Conservation (phyloP, 2,329 filamentous ascomycete species). For the Alternaria solani region DNA sequence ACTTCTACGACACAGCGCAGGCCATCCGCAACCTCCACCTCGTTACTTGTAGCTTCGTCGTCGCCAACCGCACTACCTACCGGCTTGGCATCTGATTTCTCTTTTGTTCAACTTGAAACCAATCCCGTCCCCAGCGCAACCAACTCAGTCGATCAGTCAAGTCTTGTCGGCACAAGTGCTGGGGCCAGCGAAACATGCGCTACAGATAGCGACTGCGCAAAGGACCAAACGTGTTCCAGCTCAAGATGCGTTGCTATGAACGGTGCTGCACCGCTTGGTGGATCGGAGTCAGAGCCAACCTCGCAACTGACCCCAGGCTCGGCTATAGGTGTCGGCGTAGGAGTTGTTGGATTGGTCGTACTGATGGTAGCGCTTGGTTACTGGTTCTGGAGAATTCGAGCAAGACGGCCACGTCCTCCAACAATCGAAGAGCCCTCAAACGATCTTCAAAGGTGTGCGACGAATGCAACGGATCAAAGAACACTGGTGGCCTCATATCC, state of each 20-base stretch:
- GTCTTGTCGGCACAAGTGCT: constrained; percentile 1
- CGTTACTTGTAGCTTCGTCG: constrained; percentile 9
- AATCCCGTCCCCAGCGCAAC: constrained; percentile 8
- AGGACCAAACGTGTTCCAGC: constrained; percentile 34
- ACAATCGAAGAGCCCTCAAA: constrained; percentile 23
- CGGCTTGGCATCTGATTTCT: constrained; percentile 12
- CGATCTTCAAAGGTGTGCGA: constrained; percentile 23
- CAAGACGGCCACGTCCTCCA: constrained; percentile 19
- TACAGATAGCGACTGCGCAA: constrained; percentile 34
- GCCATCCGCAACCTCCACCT: not conserved
- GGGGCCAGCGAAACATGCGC: constrained; percentile 31
- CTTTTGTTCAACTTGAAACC: constrained; percentile 24
- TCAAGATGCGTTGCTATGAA: constrained; percentile 27
- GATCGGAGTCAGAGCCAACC: constrained; percentile 23
- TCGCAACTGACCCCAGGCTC: constrained; percentile 29
- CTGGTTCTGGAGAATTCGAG: constrained; percentile 34
- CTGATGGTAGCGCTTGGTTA: constrained; percentile 31
- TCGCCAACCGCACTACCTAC: constrained; percentile 10
- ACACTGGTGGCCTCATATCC: constrained; percentile 37
- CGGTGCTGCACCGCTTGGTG: constrained; percentile 32
- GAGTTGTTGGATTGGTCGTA: constrained; percentile 29
- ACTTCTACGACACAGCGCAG: constrained; percentile 7
- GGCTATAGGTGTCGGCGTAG: constrained; percentile 40
- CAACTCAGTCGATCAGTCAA: not conserved
- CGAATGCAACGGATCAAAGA: constrained; percentile 35